Evolutionary conservation across 495 filamentous ascomycete genomes (phyloP).

Genomic region (Thozetella sp.): DNA sequence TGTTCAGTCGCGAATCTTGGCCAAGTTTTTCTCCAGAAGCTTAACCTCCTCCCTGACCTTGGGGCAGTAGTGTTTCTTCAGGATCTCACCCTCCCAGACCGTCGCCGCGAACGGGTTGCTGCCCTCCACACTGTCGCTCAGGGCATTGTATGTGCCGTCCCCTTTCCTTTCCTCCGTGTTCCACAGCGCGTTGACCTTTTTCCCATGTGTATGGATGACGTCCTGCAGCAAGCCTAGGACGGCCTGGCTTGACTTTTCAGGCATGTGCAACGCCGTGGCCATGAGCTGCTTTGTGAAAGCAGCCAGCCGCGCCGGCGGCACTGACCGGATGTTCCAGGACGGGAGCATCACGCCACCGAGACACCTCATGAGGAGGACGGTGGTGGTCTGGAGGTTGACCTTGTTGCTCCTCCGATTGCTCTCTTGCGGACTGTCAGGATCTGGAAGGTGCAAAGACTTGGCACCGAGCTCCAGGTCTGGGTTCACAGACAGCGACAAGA

Average conservation of each 20-base stretch:
- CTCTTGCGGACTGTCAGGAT: constrained; percentile 58
- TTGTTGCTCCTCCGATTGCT: constrained; percentile 49
- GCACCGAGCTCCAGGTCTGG: constrained; percentile 83
- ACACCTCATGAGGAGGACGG: constrained; percentile 84
- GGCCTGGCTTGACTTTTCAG: constrained; percentile 83
- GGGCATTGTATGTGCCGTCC: constrained; percentile 58
- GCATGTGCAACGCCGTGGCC: constrained; percentile 78
- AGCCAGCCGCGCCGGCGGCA: constrained; percentile 77
- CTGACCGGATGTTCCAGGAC: constrained; percentile 57
- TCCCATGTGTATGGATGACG: constrained; percentile 60
- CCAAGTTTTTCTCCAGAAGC: constrained; percentile 64
- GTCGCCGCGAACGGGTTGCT: constrained; percentile 90
- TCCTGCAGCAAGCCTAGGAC: constrained; percentile 73
- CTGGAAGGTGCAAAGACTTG: constrained; percentile 77
- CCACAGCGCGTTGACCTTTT: constrained; percentile 38
- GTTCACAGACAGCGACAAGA: constrained; percentile 75
- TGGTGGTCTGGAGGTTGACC: constrained; percentile 91
- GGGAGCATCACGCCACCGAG: constrained; percentile 78
- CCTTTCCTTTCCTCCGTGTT: constrained; percentile 82
- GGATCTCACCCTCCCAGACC: constrained; percentile 90
- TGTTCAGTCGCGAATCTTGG: not conserved
- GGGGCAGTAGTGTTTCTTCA: constrained; percentile 86
- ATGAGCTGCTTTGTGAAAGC: constrained; percentile 93
- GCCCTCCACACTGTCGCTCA: constrained; percentile 65
- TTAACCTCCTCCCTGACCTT: constrained; percentile 75